Conservation (phyloP, 2,329 filamentous ascomycete genomes). For the Stagonosporopsis tanaceti region DNA sequence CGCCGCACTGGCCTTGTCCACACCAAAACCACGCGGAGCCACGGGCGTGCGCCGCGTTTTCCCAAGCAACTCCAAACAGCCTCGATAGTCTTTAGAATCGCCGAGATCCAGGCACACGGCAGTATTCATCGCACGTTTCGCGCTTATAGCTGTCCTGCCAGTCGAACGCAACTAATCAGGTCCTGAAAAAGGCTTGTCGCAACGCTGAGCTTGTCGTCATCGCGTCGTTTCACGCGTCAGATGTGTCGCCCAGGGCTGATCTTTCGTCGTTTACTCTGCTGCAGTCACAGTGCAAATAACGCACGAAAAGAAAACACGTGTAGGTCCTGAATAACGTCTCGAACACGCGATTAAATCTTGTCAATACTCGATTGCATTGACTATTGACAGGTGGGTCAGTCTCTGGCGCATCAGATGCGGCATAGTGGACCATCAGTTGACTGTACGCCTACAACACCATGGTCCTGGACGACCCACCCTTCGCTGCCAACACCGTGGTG, state of each 20-base stretch:
- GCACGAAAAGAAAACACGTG: not conserved
- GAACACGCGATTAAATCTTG: not conserved
- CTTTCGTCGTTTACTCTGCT: not conserved
- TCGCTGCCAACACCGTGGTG: slow-evolving; percentile 44
- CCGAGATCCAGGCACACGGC: slow-evolving; percentile 3
- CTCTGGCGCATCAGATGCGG: slow-evolving; percentile 24
- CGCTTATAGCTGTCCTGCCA: not conserved
- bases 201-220: not conserved
- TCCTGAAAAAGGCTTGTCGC: not conserved
- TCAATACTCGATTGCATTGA: not conserved
- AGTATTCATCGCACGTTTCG: not conserved
- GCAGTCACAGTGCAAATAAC: not conserved
- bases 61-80: slow-evolving; percentile 10
- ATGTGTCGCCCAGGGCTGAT: not conserved
- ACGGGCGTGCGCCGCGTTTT: slow-evolving; percentile 15
- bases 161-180: not conserved
- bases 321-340: not conserved
- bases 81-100: slow-evolving; percentile 7
- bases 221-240: slow-evolving; percentile 10
- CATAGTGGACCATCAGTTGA: slow-evolving; percentile 43
- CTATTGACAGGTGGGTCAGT: not conserved
- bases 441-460: slow-evolving; percentile 40
- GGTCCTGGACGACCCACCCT: slow-evolving; percentile 39
- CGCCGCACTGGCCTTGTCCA: slow-evolving; percentile 19
- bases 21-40: slow-evolving; percentile 19